These are phyloP conservation scores for Leptographium procerum DNA, from an alignment of 2,329 filamentous ascomycete genomes.

Conservation along the genomic window DNA sequence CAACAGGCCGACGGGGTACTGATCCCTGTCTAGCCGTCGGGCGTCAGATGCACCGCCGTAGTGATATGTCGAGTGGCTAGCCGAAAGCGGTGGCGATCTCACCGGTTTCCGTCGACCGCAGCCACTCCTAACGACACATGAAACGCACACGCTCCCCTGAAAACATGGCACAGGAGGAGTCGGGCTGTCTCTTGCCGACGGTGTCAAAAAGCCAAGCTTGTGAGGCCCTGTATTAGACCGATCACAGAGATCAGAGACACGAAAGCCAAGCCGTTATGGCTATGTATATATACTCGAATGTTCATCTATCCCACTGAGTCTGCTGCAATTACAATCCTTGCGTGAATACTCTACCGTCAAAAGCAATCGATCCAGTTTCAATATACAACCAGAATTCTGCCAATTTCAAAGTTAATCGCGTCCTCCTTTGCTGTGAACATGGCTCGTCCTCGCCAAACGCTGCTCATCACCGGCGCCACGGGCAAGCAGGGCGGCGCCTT, in stretches of 20 bases:
- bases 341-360: background rate
- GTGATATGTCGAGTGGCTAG: background rate
- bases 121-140: background rate
- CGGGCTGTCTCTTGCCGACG: background rate
- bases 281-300: background rate
- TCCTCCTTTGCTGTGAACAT: background rate
- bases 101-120: background rate
- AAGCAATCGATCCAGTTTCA: background rate
- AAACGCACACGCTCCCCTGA: background rate
- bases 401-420: too few species aligned
- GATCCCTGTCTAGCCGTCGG: background rate
- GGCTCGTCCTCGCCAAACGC: background rate
- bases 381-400: too few species aligned
- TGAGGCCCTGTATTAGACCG: background rate
- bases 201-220: background rate
- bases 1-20: background rate
- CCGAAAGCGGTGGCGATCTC: background rate
- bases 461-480: conserved; percentile 15
- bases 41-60: background rate
- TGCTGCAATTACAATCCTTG: too few species aligned
- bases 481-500: conserved; percentile 12
- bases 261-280: background rate
- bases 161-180: background rate
- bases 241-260: background rate
- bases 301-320: background rate